A percentile compares a stretch with the other conserved stretches of the same genome.
These are phyloP conservation scores for Penicillium sp. DNA, from an alignment of 2,329 filamentous ascomycete genomes.

Conservation along the genomic window DNA sequence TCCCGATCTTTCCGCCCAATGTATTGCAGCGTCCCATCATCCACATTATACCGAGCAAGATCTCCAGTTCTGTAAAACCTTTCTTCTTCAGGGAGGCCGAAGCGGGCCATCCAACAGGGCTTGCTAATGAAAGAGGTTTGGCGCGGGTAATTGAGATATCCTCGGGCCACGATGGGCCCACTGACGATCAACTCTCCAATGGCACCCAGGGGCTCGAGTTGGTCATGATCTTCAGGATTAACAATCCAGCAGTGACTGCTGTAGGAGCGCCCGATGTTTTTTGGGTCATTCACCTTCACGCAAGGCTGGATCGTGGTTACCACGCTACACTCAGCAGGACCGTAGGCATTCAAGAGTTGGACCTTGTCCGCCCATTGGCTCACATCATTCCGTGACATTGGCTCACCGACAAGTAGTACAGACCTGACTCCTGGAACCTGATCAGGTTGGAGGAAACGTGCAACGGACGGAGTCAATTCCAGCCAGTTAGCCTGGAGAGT, in stretches of 20 bases:
- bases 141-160: conserved; percentile 4
- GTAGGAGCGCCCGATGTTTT: not conserved
- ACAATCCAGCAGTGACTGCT: conserved; percentile 7
- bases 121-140: conserved; percentile 4
- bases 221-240: conserved; percentile 6
- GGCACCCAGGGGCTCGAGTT: conserved; percentile 3
- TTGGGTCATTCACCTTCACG: not conserved
- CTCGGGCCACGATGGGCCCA: conserved; percentile 9
- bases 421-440: conserved; percentile 9
- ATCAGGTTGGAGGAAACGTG: not conserved
- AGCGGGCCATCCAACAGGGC: conserved; percentile 2
- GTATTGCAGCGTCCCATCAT: conserved; percentile 1
- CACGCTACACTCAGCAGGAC: not conserved
- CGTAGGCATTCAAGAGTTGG: conserved; percentile 55
- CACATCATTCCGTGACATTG: conserved; percentile 17
- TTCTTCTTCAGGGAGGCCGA: not conserved
- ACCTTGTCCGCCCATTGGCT: conserved; percentile 8
- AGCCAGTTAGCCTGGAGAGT: not conserved
- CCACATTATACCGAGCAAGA: conserved; percentile 4
- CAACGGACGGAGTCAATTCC: not conserved
- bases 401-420: not conserved
- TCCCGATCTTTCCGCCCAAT: conserved; percentile 9
- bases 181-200: conserved; percentile 11
- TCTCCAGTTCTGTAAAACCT: conserved; percentile 10
- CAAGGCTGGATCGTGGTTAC: not conserved